A percentile compares a stretch with the other conserved stretches of the same genome.
Conservation (phyloP, 1,284 basidiomycete genomes). For the Pseudozyma pruni region DNA sequence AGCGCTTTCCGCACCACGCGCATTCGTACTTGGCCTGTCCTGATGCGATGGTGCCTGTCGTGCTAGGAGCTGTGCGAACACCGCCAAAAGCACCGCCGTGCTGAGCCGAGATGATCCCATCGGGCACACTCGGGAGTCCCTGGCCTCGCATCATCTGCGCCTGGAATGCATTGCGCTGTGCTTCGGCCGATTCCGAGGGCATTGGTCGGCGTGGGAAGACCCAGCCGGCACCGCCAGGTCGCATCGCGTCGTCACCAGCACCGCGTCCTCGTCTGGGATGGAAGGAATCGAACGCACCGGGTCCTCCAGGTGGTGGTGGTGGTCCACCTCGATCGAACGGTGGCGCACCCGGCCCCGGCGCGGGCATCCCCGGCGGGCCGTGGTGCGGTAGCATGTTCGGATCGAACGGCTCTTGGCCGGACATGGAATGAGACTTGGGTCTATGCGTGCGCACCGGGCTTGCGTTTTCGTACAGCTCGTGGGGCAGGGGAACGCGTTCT, state of each 20-base stretch:
- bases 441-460: constrained; percentile 27
- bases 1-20: constrained; percentile 62
- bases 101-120: constrained; percentile 42
- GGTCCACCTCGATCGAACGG: constrained; percentile 35
- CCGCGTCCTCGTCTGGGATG: constrained; percentile 44
- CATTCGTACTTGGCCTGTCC: constrained; percentile 63
- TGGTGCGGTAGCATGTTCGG: constrained; percentile 26
- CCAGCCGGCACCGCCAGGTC: constrained; percentile 43
- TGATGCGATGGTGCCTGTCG: constrained; percentile 43
- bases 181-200: constrained; percentile 38
- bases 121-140: constrained; percentile 34
- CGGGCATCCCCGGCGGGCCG: constrained; percentile 39
- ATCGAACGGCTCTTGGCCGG: constrained; percentile 35
- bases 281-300: constrained; percentile 40
- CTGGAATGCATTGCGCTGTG: constrained; percentile 41
- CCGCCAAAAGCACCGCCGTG: constrained; percentile 29
- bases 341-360: constrained; percentile 35
- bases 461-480: constrained; percentile 39
- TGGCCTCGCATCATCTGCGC: constrained; percentile 43
- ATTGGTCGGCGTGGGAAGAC: constrained; percentile 46
- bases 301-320: constrained; percentile 29
- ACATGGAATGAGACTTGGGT: constrained; percentile 48
- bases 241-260: constrained; percentile 30
- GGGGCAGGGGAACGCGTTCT: constrained; percentile 31
- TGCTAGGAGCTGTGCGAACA: constrained; percentile 31